phyloP scores from a whole-genome alignment of 345 rosid species.

The Salix brachista region DNA sequence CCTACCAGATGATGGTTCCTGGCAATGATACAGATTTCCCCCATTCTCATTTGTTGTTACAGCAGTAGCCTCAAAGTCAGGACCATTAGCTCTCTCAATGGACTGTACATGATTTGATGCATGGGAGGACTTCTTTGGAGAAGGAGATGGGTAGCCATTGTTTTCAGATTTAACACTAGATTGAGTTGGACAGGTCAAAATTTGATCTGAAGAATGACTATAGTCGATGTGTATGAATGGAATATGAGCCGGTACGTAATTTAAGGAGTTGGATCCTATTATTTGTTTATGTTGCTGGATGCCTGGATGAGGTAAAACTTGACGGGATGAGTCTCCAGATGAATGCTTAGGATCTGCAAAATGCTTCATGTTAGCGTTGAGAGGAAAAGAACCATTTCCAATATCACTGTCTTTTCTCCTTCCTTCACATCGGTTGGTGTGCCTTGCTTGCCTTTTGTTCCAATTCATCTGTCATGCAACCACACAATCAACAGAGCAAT shows the following conservation, averaged over 20 bases:
- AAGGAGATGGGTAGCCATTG: conserved; percentile 40
- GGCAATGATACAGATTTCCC: conserved; percentile 23
- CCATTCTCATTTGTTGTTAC: conserved; percentile 26
- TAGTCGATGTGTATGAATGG: conserved; percentile 26
- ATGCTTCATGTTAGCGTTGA: conserved; percentile 32
- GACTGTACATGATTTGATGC: conserved; percentile 56
- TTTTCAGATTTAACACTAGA: conserved; percentile 48
- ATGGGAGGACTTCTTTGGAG: conserved; percentile 48
- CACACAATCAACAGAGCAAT: conserved; percentile 8
- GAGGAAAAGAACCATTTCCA: conserved; percentile 44
- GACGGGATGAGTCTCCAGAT: conserved; percentile 24
- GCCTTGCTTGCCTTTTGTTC: conserved; percentile 40
- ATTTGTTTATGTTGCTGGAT: conserved; percentile 23
- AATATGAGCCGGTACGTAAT: conserved; percentile 19
- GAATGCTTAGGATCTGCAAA: conserved; percentile 26
- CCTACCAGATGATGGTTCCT: conserved; percentile 24
- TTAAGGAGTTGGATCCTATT: conserved; percentile 26
- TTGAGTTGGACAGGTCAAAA: conserved; percentile 45
- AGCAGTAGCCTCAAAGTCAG: conserved; percentile 33
- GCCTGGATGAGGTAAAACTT: conserved; percentile 25
- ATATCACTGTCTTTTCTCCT: conserved; percentile 34
- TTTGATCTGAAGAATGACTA: conserved; percentile 42
- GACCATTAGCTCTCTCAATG: conserved; percentile 38
- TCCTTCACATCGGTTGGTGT: conserved; percentile 34
- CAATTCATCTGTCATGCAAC: conserved; percentile 39